Percentiles rank a stretch among this genome's conserved stretches.
These are phyloP conservation scores for Starmerella cellae DNA, from an alignment of 805 yeast species.

Conservation along the genomic window DNA sequence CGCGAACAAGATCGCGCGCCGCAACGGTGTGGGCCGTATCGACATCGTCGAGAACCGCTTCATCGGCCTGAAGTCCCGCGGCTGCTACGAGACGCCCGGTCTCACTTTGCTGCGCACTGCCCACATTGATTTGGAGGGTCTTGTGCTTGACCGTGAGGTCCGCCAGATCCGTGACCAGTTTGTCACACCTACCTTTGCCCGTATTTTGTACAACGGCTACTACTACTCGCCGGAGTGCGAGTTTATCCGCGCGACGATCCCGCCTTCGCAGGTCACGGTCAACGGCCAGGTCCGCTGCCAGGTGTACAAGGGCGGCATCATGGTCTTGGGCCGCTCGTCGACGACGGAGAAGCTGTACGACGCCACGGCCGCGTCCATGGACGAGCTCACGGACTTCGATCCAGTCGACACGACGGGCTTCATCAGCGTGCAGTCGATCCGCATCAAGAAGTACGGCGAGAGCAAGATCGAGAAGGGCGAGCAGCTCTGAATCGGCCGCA, in stretches of 20 bases:
- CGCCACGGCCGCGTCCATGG: conserved; percentile 98
- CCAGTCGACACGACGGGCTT: conserved; percentile 96
- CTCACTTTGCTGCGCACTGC: conserved; percentile 85
- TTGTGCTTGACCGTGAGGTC: conserved; percentile 93
- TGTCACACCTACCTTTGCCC: conserved; percentile 85
- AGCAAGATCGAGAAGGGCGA: conserved; percentile 72
- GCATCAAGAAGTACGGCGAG: conserved; percentile 97
- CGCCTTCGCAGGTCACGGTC: conserved; percentile 87
- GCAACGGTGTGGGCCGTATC: conserved; percentile 98
- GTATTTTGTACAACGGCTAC: conserved; percentile 88
- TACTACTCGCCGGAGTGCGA: conserved; percentile 98
- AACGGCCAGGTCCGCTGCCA: conserved; percentile 93
- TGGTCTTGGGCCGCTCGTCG: conserved; percentile 84
- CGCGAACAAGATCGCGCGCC: conserved; percentile 91
- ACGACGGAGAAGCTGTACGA: conserved; percentile 93
- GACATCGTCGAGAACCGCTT: conserved; percentile 98
- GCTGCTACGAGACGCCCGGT: conserved; percentile 99
- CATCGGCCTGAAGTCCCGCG: conserved; percentile 97
- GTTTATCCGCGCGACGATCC: conserved; percentile 64
- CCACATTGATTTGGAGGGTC: conserved; percentile 93
- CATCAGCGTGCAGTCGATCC: conserved; percentile 94
- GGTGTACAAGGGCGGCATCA: conserved; percentile 79
- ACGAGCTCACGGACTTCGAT: conserved; percentile 93
- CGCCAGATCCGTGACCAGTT: conserved; percentile 92
- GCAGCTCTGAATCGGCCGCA: conserved; percentile 11